Percentiles rank a stretch among this genome's conserved stretches.
Evolutionary conservation across 352 stramenopile species (phyloP).

Genomic region (Globisporangium spinosum): DNA sequence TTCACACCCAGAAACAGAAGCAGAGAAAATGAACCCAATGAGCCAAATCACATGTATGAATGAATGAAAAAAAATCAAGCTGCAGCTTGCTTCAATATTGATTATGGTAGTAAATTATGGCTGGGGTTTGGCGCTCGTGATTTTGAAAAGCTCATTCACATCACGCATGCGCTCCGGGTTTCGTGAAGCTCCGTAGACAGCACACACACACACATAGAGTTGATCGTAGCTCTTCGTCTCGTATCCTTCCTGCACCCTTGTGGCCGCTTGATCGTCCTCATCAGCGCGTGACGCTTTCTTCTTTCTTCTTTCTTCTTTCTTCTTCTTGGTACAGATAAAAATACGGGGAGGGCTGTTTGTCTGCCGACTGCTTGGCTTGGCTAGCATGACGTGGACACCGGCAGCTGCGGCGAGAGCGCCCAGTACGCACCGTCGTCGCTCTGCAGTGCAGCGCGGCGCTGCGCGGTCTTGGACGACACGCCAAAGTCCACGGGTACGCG

Average conservation of each 20-base stretch:
- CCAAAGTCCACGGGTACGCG: slow-evolving; percentile 49
- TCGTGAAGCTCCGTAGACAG: background rate
- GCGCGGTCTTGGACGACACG: slow-evolving; percentile 9
- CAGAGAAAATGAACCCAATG: background rate
- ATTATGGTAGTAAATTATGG: background rate
- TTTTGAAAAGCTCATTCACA: background rate
- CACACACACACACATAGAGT: background rate
- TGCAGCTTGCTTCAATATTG: background rate
- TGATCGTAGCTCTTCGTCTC: slow-evolving; percentile 1
- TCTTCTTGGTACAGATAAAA: slow-evolving; percentile 6
- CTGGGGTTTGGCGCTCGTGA: background rate
- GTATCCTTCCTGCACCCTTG: background rate
- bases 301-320: background rate
- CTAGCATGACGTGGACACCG: slow-evolving; percentile 11
- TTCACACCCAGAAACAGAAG: background rate
- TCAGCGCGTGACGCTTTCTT: background rate
- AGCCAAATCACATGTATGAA: background rate
- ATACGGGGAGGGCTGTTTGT: slow-evolving; percentile 1
- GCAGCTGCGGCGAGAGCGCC: slow-evolving; percentile 8
- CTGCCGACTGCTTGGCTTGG: background rate
- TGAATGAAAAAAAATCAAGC: background rate
- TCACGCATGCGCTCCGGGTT: background rate
- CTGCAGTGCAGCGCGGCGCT: slow-evolving; percentile 3
- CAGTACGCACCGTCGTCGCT: slow-evolving; percentile 4
- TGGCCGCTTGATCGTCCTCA: background rate